These are phyloP conservation scores for Clonostachys rosea DNA, from an alignment of 2,329 filamentous ascomycete genomes.

Conservation along the genomic window DNA sequence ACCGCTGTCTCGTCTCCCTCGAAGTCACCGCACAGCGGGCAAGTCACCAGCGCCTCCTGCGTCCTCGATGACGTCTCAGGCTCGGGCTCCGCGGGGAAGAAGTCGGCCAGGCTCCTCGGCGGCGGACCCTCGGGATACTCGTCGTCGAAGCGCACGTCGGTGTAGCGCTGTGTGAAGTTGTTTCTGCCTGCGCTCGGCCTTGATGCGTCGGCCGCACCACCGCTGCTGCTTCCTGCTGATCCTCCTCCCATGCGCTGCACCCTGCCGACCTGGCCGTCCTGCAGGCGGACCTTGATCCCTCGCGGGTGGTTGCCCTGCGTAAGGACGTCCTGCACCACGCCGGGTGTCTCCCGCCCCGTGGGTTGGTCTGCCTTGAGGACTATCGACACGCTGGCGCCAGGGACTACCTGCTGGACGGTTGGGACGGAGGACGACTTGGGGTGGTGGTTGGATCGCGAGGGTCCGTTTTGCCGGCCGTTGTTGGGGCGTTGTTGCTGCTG, in stretches of 20 bases:
- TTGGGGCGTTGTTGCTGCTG: background rate
- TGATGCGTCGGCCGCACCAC: background rate
- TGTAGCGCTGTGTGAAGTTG: constrained; percentile 21
- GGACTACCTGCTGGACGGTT: constrained; percentile 44
- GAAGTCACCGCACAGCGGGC: constrained; percentile 63
- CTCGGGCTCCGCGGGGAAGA: constrained; percentile 35
- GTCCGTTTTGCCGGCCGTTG: background rate
- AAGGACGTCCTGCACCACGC: constrained; percentile 61
- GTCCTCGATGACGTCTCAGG: constrained; percentile 8
- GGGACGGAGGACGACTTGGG: constrained; percentile 34
- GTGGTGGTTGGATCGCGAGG: constrained; percentile 3
- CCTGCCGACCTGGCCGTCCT: constrained; percentile 67
- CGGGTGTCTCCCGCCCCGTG: constrained; percentile 66
- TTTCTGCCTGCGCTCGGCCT: background rate
- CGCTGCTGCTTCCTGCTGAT: background rate
- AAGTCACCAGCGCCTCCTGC: constrained; percentile 26
- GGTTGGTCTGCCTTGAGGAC: constrained; percentile 73
- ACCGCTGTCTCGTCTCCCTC: constrained; percentile 66
- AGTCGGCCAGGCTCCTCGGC: constrained; percentile 38
- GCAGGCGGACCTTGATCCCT: constrained; percentile 73
- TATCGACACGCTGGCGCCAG: constrained; percentile 64
- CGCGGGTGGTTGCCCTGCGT: constrained; percentile 71
- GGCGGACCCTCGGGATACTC: constrained; percentile 30
- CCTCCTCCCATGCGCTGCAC: constrained; percentile 55
- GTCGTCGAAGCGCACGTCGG: constrained; percentile 26